These are phyloP conservation scores for Chaetoceros tenuissimus DNA, from an alignment of 108 stramenopile genomes.

Conservation along the genomic window DNA sequence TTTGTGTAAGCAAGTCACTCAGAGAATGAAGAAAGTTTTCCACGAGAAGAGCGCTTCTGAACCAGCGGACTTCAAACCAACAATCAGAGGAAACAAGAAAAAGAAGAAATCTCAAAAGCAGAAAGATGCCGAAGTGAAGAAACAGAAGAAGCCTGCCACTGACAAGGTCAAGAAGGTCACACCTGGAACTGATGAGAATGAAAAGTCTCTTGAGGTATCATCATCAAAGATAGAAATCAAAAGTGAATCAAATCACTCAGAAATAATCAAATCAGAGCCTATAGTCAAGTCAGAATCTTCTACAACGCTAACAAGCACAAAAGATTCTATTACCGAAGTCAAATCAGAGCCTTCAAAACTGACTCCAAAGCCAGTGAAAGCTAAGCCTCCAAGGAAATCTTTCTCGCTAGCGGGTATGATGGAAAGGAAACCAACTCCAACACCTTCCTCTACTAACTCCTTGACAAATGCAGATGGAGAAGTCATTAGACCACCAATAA, in stretches of 20 bases:
- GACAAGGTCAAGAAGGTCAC: slow-evolving; percentile 19
- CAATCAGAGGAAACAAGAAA: slow-evolving; percentile 14
- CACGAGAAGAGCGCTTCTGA: slow-evolving; percentile 21
- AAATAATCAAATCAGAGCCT: slow-evolving; percentile 7
- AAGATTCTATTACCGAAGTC: no score
- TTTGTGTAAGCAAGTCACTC: slow-evolving; percentile 27
- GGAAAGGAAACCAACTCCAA: background rate
- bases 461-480: background rate
- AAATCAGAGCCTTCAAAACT: slow-evolving; percentile 10
- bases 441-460: background rate
- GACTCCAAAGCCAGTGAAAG: slow-evolving; percentile 20
- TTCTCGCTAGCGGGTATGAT: slow-evolving; percentile 21
- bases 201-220: no score
- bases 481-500: background rate
- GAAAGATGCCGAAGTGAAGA: slow-evolving; percentile 9
- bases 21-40: slow-evolving; percentile 36
- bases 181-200: no score
- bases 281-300: slow-evolving; percentile 24
- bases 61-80: slow-evolving; percentile 36
- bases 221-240: slow-evolving; percentile 2
- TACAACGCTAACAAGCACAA: no score
- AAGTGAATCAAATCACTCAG: slow-evolving; percentile 1
- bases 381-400: slow-evolving; percentile 28
- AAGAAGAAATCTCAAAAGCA: slow-evolving; percentile 3
- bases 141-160: slow-evolving; percentile 8